Conservation (phyloP, 129 eudicot species). For the Scalesia atractyloides region DNA sequence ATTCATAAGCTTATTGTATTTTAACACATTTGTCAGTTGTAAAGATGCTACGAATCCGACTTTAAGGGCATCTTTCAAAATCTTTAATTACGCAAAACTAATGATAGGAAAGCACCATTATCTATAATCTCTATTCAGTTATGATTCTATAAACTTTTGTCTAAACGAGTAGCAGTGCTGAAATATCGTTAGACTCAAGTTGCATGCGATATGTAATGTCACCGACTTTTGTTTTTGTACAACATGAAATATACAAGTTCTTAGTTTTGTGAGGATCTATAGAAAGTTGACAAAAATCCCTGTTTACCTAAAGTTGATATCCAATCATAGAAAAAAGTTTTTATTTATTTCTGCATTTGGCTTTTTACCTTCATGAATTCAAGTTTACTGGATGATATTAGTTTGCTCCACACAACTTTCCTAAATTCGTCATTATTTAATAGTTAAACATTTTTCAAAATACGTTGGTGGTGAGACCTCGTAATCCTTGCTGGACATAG, state of each 20-base stretch:
- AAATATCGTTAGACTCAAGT: too few species aligned
- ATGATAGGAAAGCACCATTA: background rate
- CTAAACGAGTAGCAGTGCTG: too few species aligned
- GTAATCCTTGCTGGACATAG: background rate
- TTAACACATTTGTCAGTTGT: slow-evolving; percentile 1
- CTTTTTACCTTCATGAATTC: too few species aligned
- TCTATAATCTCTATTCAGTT: too few species aligned
- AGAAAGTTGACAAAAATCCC: background rate
- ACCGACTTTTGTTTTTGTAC: too few species aligned
- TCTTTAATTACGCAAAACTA: background rate
- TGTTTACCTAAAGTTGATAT: too few species aligned
- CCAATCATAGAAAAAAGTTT: too few species aligned
- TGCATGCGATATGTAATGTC: too few species aligned
- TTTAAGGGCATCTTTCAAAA: background rate
- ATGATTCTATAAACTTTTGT: too few species aligned
- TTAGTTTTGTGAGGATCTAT: background rate
- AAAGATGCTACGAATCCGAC: background rate
- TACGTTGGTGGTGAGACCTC: background rate
- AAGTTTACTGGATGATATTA: too few species aligned
- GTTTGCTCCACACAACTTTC: background rate
- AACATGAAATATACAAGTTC: too few species aligned
- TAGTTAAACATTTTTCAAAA: background rate
- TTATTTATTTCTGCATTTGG: too few species aligned
- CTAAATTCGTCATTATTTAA: background rate
- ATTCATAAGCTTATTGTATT: background rate